phyloP scores from a whole-genome alignment of 1,284 basidiomycete genomes.

The Apiotrichum sp. region DNA sequence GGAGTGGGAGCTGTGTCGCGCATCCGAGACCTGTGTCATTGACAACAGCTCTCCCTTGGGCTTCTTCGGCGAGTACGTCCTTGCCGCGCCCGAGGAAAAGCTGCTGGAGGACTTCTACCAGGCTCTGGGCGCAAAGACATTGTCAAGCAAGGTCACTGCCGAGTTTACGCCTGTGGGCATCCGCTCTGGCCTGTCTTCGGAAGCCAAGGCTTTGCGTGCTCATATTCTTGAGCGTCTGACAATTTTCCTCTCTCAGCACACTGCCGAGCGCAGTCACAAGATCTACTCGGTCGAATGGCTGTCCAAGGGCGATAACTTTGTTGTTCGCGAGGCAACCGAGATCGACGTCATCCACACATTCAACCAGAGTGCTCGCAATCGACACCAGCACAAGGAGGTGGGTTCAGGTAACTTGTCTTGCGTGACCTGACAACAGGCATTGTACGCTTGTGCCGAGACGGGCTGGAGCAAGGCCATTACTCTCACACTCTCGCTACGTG shows the following conservation, averaged over 20 bases:
- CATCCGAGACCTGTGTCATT: slow-evolving; percentile 61
- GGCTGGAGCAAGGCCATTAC: slow-evolving; percentile 56
- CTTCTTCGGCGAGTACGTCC: slow-evolving; percentile 68
- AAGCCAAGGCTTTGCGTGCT: slow-evolving; percentile 23
- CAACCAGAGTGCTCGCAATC: slow-evolving; percentile 15
- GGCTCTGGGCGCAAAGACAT: slow-evolving; percentile 55
- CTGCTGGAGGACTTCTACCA: slow-evolving; percentile 45
- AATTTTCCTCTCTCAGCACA: slow-evolving; percentile 74
- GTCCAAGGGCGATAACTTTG: slow-evolving; percentile 61
- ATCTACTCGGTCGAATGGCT: slow-evolving; percentile 63
- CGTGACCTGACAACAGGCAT: slow-evolving; percentile 43
- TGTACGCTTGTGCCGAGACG: slow-evolving; percentile 64
- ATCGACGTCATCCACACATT: slow-evolving; percentile 39
- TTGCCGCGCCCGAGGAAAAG: slow-evolving; percentile 73
- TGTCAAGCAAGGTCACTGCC: slow-evolving; percentile 69
- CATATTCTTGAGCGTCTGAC: slow-evolving; percentile 82
- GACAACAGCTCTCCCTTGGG: slow-evolving; percentile 72
- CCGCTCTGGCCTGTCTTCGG: slow-evolving; percentile 19
- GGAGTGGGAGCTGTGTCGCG: slow-evolving; percentile 36
- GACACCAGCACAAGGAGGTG: slow-evolving; percentile 35
- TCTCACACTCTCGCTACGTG: slow-evolving; percentile 66
- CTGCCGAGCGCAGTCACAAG: slow-evolving; percentile 49
- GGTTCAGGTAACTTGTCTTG: slow-evolving; percentile 24
- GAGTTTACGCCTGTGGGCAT: slow-evolving; percentile 53
- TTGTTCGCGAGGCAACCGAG: slow-evolving; percentile 52